These are phyloP conservation scores for Ceratocystis albifundus DNA, from an alignment of 2,329 filamentous ascomycete genomes.

Conservation along the genomic window DNA sequence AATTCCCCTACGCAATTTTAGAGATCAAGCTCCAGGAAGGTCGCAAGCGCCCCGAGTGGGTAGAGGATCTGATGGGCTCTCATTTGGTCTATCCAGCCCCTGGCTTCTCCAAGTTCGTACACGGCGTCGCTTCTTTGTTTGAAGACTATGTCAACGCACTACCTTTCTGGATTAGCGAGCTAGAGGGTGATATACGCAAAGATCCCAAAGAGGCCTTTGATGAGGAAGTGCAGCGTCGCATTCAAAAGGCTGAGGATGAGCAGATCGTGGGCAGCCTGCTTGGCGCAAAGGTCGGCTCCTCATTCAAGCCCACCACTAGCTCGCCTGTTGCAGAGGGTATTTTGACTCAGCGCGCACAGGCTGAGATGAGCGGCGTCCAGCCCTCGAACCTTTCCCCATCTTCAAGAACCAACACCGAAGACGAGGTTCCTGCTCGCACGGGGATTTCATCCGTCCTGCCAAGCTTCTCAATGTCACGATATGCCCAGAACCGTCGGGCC, in stretches of 20 bases:
- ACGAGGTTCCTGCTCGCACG: constrained; percentile 27
- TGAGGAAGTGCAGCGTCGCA: constrained; percentile 74
- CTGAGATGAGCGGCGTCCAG: constrained; percentile 27
- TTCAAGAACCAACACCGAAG: constrained; percentile 31
- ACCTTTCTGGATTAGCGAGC: constrained; percentile 87
- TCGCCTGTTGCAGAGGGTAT: constrained; percentile 58
- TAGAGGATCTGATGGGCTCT: constrained; percentile 81
- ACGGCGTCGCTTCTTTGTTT: constrained; percentile 82
- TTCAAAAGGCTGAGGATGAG: constrained; percentile 72
- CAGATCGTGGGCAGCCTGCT: constrained; percentile 82
- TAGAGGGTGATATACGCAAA: constrained; percentile 87
- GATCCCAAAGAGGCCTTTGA: constrained; percentile 86
- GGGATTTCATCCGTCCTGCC: constrained; percentile 62
- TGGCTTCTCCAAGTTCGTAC: constrained; percentile 92
- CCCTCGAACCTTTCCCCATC: constrained; percentile 8
- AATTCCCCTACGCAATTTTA: constrained; percentile 80
- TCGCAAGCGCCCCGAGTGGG: constrained; percentile 68
- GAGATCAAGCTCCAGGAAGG: constrained; percentile 80
- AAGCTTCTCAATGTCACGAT: constrained; percentile 69
- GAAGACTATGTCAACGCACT: constrained; percentile 93
- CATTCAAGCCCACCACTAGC: constrained; percentile 49
- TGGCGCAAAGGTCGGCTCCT: constrained; percentile 42
- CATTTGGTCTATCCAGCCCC: constrained; percentile 84
- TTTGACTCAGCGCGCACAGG: constrained; percentile 31
- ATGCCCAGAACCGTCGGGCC: constrained; percentile 48